phyloP scores from a whole-genome alignment of 768 basidiomycete species.

The Leccinum variicolor region DNA sequence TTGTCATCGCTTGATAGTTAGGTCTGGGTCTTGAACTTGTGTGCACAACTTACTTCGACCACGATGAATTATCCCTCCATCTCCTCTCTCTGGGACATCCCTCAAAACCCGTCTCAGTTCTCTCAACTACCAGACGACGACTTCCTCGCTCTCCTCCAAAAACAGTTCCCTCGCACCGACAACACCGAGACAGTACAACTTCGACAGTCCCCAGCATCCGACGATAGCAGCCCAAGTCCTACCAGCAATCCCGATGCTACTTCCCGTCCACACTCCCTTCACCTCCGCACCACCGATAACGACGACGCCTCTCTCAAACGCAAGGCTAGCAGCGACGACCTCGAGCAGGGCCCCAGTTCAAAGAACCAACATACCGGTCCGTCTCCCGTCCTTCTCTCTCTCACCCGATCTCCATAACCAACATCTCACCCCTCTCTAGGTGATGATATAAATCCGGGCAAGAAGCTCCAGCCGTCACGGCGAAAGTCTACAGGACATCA shows the following conservation, averaged over 20 bases:
- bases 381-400: conserved; percentile 18
- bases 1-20: conserved; percentile 5
- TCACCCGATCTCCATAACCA: not conserved
- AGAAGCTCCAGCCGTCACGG: conserved; percentile 26
- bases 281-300: conserved; percentile 32
- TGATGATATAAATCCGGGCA: conserved; percentile 23
- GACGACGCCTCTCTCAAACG: conserved; percentile 62
- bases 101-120: conserved; percentile 51
- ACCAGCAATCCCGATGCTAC: conserved; percentile 40
- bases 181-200: conserved; percentile 42
- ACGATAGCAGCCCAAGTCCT: conserved; percentile 79
- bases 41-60: not conserved
- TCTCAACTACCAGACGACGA: conserved; percentile 70
- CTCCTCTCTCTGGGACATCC: conserved; percentile 65
- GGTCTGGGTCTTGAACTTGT: not conserved
- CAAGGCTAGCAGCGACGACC: conserved; percentile 67
- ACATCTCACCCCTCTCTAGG: conserved; percentile 9
- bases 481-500: conserved; percentile 41
- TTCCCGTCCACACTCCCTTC: conserved; percentile 21
- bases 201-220: conserved; percentile 56
- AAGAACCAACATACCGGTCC: conserved; percentile 65
- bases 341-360: conserved; percentile 61
- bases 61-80: conserved; percentile 37
- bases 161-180: conserved; percentile 55
- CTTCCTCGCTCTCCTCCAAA: conserved; percentile 73